Percentiles rank a stretch among this genome's conserved stretches.
Evolutionary conservation across 2,329 filamentous ascomycete species (phyloP).

Genomic region (Aspergillus tanneri): DNA sequence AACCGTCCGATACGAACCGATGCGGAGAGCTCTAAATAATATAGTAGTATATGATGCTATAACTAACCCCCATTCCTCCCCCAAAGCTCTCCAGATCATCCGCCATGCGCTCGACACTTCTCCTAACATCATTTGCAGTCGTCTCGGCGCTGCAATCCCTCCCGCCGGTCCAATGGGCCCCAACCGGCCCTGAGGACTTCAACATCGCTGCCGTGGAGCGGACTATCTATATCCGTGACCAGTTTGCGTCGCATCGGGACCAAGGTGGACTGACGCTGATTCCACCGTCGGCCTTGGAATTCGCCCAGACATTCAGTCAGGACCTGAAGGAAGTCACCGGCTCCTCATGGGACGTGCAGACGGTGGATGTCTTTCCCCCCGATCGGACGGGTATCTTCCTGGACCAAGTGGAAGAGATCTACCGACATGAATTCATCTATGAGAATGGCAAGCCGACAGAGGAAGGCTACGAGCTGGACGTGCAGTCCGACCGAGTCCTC

Average conservation of each 20-base stretch:
- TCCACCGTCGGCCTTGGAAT: constrained; percentile 52
- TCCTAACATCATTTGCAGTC: background rate
- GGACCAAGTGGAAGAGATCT: constrained; percentile 25
- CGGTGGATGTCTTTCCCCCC: constrained; percentile 36
- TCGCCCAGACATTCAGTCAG: constrained; percentile 48
- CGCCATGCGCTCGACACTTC: background rate
- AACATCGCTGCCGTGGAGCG: background rate
- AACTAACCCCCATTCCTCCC: background rate
- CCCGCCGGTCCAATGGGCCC: constrained; percentile 3
- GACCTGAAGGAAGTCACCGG: constrained; percentile 48
- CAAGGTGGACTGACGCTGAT: constrained; percentile 52
- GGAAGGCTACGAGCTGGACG: constrained; percentile 52
- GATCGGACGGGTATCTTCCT: constrained; percentile 46
- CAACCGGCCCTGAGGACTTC: background rate
- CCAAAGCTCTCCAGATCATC: background rate
- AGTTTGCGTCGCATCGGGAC: constrained; percentile 44
- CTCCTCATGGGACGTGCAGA: constrained; percentile 43
- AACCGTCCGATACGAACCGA: constrained; percentile 1
- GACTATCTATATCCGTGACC: constrained; percentile 41
- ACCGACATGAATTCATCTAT: constrained; percentile 38
- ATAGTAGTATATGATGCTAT: background rate
- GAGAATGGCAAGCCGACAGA: constrained; percentile 49
- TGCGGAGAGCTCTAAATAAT: background rate
- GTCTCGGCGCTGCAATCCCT: constrained; percentile 3
- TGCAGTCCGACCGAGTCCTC: constrained; percentile 38